Base-by-base conservation (phyloP, 257 asterid genomes). In the Eucommia ulmoides region DNA sequence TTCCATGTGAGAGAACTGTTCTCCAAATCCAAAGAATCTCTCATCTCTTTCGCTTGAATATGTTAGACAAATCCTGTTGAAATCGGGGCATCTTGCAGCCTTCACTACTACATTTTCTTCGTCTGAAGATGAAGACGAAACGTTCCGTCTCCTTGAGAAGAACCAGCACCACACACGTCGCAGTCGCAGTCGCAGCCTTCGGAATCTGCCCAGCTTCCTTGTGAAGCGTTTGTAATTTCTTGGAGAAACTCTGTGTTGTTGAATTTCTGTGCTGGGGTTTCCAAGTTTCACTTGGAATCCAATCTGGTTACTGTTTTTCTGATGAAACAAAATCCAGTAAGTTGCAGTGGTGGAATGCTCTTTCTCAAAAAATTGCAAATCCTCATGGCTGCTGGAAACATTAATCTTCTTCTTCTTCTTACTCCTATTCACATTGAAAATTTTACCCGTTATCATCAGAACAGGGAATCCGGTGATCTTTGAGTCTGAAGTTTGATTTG, bases 1-100 rank as follows among this genome's bases (percentile, higher is more conserved):
- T 52, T 88, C 79, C 82, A 88, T 74, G 42, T 80, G 82, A 50
- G 97, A 80, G 51, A 88, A 88, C 79, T 88, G 96, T 85, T 84
- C 94, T 9, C 97, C 97, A 35, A 89, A 84, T 1, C 97, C 96
- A 55, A 55, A 84, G 46, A 82, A 77, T 56, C 78, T 78, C 77
- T 89, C 96, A n/a, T 50, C 69, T 44, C 51, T 72, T 50, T 89
- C 96, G 65, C 96, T 89, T 16, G 80, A 62, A 66, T 82, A 82
- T 14, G 94, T 89, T 26, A 89, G 16, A 64, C 75, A 80, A 23
- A 89, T 65, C 73, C 94, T 82, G 49, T 78, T 80, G 41, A 81
- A 81, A 19, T 73, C 76, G 45, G 52, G 33, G 25, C 8, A 61
- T 50, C 22, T 65, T 41, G 46, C 71, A 41, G 49, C 72, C 19